Evolutionary conservation across 768 basidiomycete genomes (phyloP), one percentile per base, ranked within the genome.

Genomic region (Crepidotus variabilis): DNA sequence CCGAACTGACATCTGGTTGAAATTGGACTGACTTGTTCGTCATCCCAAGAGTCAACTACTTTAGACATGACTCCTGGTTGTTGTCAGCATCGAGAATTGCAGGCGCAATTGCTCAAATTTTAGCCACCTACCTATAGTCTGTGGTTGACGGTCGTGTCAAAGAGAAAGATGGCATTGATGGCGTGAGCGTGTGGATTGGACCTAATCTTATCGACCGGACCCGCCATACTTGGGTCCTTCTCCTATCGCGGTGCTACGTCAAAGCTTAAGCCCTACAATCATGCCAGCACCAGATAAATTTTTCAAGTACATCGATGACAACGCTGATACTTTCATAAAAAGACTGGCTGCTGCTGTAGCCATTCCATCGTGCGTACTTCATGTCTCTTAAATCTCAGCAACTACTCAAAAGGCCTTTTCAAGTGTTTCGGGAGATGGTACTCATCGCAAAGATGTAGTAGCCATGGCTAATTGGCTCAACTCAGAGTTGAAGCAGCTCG

Each of bases 381-480:
- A 48, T 33, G 11, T 50, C 23, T 22, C 32, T 51, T 49, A 22
- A 22, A 39, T 21, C 23, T 22, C 9, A 46, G 32, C 54, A 23
- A 14, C 48, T 28, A 8, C 32, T 47, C n/a, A 50, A 14, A 23
- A 48, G 56, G 10, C 52, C 52, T 51, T 18, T 24, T 32, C 22
- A 65, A 88, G 89, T 63, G 75, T 93, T 60, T 86, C 85, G 57
- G 82, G 87, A 18, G 90, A 93, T 71, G 81, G 82, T 14, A 71
- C 78, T 4, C 85, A 81, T 65, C 85, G 94, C 43, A 70, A 78
- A 47, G 87, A 93, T 69, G 92, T 95, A 59, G 75, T 90, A 66
- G 79, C 75, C 61, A 99, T 99, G 97, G 88, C 86, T 0, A 73
- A 85, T 34, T 98, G 86, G 84, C 79, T 98, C 55, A 78, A 90